Percentiles rank a stretch among this genome's conserved stretches.
Conservation (phyloP, 2,329 filamentous ascomycete genomes). For the Penicillium crustosum region DNA sequence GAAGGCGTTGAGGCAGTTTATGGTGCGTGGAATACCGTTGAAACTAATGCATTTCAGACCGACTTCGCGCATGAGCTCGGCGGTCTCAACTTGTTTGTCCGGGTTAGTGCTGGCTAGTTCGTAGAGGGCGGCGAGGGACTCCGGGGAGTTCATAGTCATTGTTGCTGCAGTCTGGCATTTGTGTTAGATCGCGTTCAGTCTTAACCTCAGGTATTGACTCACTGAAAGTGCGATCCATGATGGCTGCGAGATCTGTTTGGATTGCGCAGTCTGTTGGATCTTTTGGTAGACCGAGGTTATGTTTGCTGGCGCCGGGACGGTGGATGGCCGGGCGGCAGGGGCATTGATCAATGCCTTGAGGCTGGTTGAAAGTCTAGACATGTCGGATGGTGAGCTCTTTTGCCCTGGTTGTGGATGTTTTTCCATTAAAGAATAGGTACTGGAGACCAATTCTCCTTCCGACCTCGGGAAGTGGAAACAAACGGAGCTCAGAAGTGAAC, state of each 20-base stretch:
- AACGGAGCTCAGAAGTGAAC: conserved; percentile 11
- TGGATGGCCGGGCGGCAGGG: conserved; percentile 64
- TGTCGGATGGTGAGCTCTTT: conserved; percentile 37
- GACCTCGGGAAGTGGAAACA: conserved; percentile 4
- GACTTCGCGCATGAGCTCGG: conserved; percentile 47
- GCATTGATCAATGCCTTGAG: conserved; percentile 75
- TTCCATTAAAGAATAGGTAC: conserved; percentile 5
- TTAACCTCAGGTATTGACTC: conserved; percentile 14
- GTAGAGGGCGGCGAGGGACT: conserved; percentile 48
- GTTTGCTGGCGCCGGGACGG: conserved; percentile 61
- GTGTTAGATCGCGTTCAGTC: not conserved
- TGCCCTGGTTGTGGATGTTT: not conserved
- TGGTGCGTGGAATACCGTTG: conserved; percentile 69
- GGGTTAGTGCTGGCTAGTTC: conserved; percentile 20
- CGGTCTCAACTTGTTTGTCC: conserved; percentile 30
- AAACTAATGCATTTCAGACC: conserved; percentile 50
- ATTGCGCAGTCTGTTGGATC: conserved; percentile 62
- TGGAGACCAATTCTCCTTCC: conserved; percentile 1
- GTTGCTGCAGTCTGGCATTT: conserved; percentile 69
- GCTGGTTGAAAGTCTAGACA: conserved; percentile 71
- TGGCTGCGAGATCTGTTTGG: conserved; percentile 61
- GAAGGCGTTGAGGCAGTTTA: conserved; percentile 78
- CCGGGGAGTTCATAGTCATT: conserved; percentile 83
- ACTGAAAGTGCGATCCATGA: conserved; percentile 69
- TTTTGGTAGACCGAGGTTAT: conserved; percentile 64